Conservation (phyloP, 495 filamentous ascomycete genomes). For the Lophiotrema nucula region DNA sequence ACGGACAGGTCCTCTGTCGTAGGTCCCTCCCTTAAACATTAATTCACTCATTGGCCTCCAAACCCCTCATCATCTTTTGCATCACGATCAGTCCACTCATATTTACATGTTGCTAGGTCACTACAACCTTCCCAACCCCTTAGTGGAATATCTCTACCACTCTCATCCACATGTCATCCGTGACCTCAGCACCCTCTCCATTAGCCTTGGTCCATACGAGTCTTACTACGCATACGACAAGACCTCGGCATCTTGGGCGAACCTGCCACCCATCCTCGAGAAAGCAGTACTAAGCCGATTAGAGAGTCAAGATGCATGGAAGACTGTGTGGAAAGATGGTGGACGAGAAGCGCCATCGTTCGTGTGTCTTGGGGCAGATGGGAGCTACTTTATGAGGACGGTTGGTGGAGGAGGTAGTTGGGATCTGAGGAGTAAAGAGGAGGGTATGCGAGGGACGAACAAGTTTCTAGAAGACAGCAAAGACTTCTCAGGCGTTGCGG, state of each 20-base stretch:
- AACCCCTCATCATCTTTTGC: background rate
- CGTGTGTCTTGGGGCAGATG: conserved; percentile 28
- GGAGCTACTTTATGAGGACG: conserved; percentile 31
- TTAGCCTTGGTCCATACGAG: conserved; percentile 29
- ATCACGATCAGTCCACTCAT: background rate
- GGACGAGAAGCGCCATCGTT: conserved; percentile 26
- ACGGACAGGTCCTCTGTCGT: conserved; percentile 26
- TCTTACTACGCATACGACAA: conserved; percentile 32
- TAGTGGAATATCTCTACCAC: conserved; percentile 30
- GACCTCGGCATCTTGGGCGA: conserved; percentile 20
- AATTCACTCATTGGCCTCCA: background rate
- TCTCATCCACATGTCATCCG: conserved; percentile 21
- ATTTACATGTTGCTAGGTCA: conserved; percentile 21
- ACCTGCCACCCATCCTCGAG: conserved; percentile 27
- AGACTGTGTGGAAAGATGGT: conserved; percentile 22
- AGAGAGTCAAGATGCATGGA: conserved; percentile 7
- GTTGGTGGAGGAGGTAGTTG: conserved; percentile 28
- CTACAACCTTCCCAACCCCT: conserved; percentile 31
- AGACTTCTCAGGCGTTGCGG: conserved; percentile 26
- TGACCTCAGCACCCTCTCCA: conserved; percentile 27
- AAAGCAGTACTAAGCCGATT: conserved; percentile 20
- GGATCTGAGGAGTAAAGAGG: conserved; percentile 26
- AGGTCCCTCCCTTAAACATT: background rate
- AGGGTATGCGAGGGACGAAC: conserved; percentile 30
- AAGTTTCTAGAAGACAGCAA: conserved; percentile 20